Percentiles rank a stretch among this genome's conserved stretches.
Evolutionary conservation across 2,329 filamentous ascomycete species (phyloP).

Genomic region (Neopestalotiopsis rosae): DNA sequence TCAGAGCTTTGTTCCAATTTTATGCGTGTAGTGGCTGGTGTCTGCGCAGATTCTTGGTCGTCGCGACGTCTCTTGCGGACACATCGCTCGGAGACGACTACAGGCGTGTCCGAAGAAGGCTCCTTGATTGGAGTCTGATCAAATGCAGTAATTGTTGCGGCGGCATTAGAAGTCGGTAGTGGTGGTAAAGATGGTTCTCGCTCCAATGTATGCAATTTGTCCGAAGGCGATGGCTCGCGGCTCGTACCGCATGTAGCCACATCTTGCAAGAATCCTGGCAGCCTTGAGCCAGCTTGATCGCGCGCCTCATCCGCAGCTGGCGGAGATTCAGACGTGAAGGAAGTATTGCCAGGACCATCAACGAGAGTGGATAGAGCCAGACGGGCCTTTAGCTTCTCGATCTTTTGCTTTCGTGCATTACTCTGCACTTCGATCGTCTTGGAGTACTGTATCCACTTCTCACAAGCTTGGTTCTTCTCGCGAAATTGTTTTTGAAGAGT

Average conservation of each 20-base stretch:
- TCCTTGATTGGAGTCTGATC: constrained; percentile 49
- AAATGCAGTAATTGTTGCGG: background rate
- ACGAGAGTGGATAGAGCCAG: constrained; percentile 21
- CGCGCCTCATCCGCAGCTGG: constrained; percentile 7
- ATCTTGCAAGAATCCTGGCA: background rate
- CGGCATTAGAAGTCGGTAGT: constrained; percentile 25
- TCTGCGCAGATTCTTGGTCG: constrained; percentile 28
- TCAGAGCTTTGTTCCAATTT: constrained; percentile 50
- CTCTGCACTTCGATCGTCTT: constrained; percentile 43
- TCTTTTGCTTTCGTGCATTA: constrained; percentile 36
- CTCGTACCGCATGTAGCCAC: background rate
- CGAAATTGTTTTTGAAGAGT: constrained; percentile 43
- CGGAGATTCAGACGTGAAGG: constrained; percentile 29
- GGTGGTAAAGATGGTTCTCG: constrained; percentile 33
- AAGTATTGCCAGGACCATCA: constrained; percentile 23
- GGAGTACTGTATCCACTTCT: constrained; percentile 52
- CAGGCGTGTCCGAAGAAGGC: constrained; percentile 57
- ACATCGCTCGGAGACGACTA: constrained; percentile 56
- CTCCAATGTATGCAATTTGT: background rate
- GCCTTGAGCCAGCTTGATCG: background rate
- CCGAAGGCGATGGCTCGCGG: constrained; percentile 5
- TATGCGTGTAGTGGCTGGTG: constrained; percentile 37
- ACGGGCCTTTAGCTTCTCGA: constrained; percentile 48
- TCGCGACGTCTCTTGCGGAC: constrained; percentile 53
- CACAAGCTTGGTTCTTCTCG: constrained; percentile 46